These are phyloP conservation scores for Reutealis trisperma DNA, from an alignment of 345 rosid species.

Conservation along the genomic window DNA sequence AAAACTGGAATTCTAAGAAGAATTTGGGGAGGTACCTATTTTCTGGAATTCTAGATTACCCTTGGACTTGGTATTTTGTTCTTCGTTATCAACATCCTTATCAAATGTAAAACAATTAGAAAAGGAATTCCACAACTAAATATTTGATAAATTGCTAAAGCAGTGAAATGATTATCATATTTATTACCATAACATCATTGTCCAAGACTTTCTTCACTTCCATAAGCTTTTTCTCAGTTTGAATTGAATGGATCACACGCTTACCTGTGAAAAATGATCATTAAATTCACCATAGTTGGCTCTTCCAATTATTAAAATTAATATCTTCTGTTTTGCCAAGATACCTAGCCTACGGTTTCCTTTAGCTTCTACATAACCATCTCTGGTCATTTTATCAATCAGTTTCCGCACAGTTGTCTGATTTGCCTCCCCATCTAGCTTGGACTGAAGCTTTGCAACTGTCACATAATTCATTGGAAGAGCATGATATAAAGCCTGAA, in stretches of 20 bases:
- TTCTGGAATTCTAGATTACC: constrained; percentile 22
- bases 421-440: constrained; percentile 75
- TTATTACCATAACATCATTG: constrained; percentile 56
- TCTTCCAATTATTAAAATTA: neutral
- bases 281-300: neutral
- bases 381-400: constrained; percentile 67
- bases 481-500: constrained; percentile 76
- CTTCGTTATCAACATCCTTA: constrained; percentile 60
- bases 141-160: neutral
- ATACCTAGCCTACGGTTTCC: constrained; percentile 80
- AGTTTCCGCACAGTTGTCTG: constrained; percentile 65
- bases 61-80: constrained; percentile 29
- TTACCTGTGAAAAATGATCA: constrained; percentile 54
- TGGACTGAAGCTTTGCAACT: constrained; percentile 63
- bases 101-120: constrained; percentile 9
- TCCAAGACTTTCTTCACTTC: constrained; percentile 72
- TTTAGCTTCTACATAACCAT: constrained; percentile 80
- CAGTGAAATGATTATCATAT: neutral
- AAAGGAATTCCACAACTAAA: neutral
- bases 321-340: constrained; percentile 19
- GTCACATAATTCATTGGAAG: constrained; percentile 84
- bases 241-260: constrained; percentile 71
- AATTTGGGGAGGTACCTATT: constrained; percentile 32
- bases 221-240: constrained; percentile 65
- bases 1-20: neutral